These are phyloP conservation scores for Kandelia obovata DNA, from an alignment of 345 rosid genomes.

Conservation along the genomic window DNA sequence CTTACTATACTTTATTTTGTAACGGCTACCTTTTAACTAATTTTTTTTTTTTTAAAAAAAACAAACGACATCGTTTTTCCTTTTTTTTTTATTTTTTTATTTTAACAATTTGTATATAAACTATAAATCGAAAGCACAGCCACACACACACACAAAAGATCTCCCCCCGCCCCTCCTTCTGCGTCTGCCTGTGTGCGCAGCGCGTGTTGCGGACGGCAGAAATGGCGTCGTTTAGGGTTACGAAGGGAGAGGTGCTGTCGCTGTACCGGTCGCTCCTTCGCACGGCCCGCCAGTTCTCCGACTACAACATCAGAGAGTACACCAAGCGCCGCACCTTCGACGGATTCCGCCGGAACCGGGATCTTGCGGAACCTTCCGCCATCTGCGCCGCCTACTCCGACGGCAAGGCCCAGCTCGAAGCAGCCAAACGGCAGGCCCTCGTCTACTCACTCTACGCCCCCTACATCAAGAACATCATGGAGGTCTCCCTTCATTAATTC, in stretches of 20 bases:
- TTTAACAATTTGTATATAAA: too few species aligned
- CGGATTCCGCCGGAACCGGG: constrained; percentile 55
- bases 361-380: constrained; percentile 44
- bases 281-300: constrained; percentile 57
- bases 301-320: constrained; percentile 84
- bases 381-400: constrained; percentile 49
- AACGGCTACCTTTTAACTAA: too few species aligned
- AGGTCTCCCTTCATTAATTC: constrained; percentile 20
- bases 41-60: too few species aligned
- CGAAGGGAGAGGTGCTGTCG: constrained; percentile 42
- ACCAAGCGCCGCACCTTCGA: constrained; percentile 65
- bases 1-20: too few species aligned
- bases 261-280: constrained; percentile 71
- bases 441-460: constrained; percentile 73
- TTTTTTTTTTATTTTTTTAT: too few species aligned
- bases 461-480: constrained; percentile 79
- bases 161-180: too few species aligned
- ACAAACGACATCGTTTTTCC: too few species aligned
- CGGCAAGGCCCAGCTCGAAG: constrained; percentile 59
- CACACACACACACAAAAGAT: too few species aligned
- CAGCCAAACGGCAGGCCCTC: constrained; percentile 58
- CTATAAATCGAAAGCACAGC: too few species aligned
- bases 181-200: background rate
- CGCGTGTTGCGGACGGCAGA: background rate
- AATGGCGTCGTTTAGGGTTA: constrained; percentile 4